phyloP scores from a whole-genome alignment of 352 stramenopile species.

The Aphanomyces euteiches region DNA sequence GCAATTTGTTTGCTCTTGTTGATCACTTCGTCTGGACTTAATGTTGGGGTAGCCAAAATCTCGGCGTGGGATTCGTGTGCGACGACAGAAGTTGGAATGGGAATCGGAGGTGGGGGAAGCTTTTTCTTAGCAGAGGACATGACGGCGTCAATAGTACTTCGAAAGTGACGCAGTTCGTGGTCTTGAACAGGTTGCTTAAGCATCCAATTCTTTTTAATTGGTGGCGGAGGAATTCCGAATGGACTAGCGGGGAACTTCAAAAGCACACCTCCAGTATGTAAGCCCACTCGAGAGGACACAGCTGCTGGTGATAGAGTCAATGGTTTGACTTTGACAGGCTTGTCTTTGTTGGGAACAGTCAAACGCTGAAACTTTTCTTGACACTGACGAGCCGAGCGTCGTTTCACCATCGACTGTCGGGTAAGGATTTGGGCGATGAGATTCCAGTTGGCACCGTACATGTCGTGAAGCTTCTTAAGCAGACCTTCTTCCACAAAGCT shows the following conservation, averaged over 20 bases:
- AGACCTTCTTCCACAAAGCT: constrained; percentile 69
- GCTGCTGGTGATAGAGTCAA: constrained; percentile 19
- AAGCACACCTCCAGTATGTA: constrained; percentile 21
- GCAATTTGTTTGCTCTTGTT: constrained; percentile 80
- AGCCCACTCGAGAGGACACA: constrained; percentile 18
- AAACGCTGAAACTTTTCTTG: constrained; percentile 48
- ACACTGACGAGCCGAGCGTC: constrained; percentile 75
- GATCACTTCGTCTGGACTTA: constrained; percentile 80
- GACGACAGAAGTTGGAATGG: constrained; percentile 41
- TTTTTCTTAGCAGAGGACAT: constrained; percentile 38
- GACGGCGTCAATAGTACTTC: constrained; percentile 25
- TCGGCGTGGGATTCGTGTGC: constrained; percentile 80
- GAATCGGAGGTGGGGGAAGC: constrained; percentile 62
- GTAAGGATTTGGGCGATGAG: constrained; percentile 84
- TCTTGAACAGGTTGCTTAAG: constrained; percentile 25
- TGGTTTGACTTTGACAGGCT: constrained; percentile 28
- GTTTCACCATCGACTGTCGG: constrained; percentile 62
- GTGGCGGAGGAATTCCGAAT: constrained; percentile 24
- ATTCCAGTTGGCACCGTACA: constrained; percentile 85
- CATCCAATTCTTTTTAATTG: constrained; percentile 14
- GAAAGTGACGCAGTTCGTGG: constrained; percentile 18
- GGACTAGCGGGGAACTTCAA: constrained; percentile 22
- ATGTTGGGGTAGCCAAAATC: constrained; percentile 48
- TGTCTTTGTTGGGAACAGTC: constrained; percentile 29
- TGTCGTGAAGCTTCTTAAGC: constrained; percentile 79